Evolutionary conservation across 2,329 filamentous ascomycete genomes (phyloP), one percentile per base, ranked within the genome.

Genomic region (Xylariaceae sp.): DNA sequence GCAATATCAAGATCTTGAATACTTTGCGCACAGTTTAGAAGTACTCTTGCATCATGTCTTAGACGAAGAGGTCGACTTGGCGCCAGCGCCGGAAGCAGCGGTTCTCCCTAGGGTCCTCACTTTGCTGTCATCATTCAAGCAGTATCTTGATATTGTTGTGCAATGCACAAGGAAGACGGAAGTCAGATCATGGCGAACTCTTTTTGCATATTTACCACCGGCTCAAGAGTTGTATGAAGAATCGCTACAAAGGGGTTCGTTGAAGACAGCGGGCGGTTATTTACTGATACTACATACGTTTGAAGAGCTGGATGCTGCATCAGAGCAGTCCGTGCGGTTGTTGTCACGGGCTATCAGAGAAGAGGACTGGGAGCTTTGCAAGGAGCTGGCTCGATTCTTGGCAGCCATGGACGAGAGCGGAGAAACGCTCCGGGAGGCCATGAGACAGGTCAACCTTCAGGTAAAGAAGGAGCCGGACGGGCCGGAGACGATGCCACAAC

Each of bases 121-220:
- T 0, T 78, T 87, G 7, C 72, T 87, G 59, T 89, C 88, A 0
- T 90, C 87, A 1, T 89, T 91, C 73, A 88, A 87, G 58, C 85
- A 91, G 59, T 99, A 97, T 70, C 85, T 97, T 13, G 93, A 97
- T 69, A 94, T 97, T 59, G 88, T 99, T 23, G 88, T 99, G 17
- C 94, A 96, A 75, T 99, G 94, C 75, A 97, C 94, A 1, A 88
- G 94, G 57, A 99, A 99, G 75, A 99, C 94, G 0, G 94, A 99
- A 71, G 86, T 96, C 6, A 86, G 93, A 45, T 96, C 91, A 58
- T 99, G 94, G 94, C 87, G 89, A 61, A 97, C 94, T 0, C 80
- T 99, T 1, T 99, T 99, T 73, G 86, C 87, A 3, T 92, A 97
- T 69, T 80, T 99, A 0, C 94, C 94, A 0, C 90, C 93, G 0